Evolutionary conservation across 306 rosid genomes (phyloP), one percentile per base, ranked within the genome.

Genomic region (Betula pendula): DNA sequence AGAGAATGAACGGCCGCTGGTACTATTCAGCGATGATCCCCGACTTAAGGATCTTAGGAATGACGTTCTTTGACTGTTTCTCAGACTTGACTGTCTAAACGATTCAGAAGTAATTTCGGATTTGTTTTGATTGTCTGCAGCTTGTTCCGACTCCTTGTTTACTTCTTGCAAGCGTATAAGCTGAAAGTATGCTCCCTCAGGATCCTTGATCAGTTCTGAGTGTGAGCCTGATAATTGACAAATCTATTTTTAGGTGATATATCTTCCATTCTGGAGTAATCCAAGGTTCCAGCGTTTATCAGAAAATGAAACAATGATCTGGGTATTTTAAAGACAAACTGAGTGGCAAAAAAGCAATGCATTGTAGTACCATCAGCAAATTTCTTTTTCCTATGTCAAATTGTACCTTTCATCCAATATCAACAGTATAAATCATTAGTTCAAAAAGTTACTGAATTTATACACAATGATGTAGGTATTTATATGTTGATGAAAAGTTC

Each of bases 151-250:
- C 11, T 52, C 71, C 0, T 33, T 35, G 6, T 52, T 71, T 12
- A 60, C 80, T 80, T 87, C 93, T 85, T 91, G 96, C 73, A 89
- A 74, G 25, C 84, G 84, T 63, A 89, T 81, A 25, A 91, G 88
- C 71, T 89, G 93, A 67, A 88, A 84, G 68, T 89, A 91, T 63
- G 91, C 88, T 79, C 93, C 96, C 33, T 87, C 87, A 47, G 86
- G 86, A 72, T 85, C 87, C 71, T 77, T 82, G 47, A 84, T 73
- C 55, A 89, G 91, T 67, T 89, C 89, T 5, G 50, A 74, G 77
- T 91, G 93, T 47, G 92, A 80, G 52, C 96, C 93, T 91, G 85
- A 58, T 47, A 2, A 35, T 77, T 45, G 31, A 79, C 49, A 73
- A 43, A 47, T 73, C 22, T 52, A 38, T 70, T 40, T 62, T 62